phyloP scores from a whole-genome alignment of 164 flowering plant genomes.

The Berberis vulgaris region DNA sequence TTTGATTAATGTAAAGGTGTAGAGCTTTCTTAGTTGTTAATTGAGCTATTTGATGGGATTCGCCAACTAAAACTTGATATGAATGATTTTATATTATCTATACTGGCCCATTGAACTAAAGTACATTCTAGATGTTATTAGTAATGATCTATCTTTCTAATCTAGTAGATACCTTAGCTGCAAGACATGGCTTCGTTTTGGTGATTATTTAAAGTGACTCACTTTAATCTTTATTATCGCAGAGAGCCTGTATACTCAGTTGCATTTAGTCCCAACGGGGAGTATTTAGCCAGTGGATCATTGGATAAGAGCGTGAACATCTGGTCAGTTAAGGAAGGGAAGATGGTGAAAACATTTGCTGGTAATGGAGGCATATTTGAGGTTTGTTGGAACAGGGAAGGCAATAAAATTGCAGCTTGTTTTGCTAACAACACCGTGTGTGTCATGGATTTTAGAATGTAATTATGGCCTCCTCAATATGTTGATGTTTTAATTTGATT shows the following conservation, averaged over 20 bases:
- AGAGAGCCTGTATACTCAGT: constrained; percentile 94
- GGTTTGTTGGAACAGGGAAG: constrained; percentile 96
- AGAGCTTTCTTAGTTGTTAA: not conserved
- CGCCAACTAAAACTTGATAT: no score
- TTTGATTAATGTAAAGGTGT: not conserved
- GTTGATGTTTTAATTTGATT: no score
- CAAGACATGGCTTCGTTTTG: no score
- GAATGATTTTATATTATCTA: no score
- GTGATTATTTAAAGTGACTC: no score
- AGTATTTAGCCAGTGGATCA: constrained; percentile 88
- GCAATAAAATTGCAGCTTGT: constrained; percentile 86
- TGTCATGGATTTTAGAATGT: constrained; percentile 85
- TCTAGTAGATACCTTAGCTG: no score
- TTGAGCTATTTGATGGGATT: no score
- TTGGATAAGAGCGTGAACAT: constrained; percentile 69
- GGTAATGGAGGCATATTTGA: constrained; percentile 91
- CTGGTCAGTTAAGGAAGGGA: constrained; percentile 84
- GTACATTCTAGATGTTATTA: no score
- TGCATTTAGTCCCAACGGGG: constrained; percentile 89
- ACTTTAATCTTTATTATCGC: constrained; percentile 3
- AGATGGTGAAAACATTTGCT: constrained; percentile 69
- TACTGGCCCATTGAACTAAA: no score
- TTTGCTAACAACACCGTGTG: constrained; percentile 75
- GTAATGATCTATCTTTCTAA: no score
- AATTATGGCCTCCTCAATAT: not conserved